These are phyloP conservation scores for Viola odorata DNA, from an alignment of 345 rosid genomes.

Conservation along the genomic window DNA sequence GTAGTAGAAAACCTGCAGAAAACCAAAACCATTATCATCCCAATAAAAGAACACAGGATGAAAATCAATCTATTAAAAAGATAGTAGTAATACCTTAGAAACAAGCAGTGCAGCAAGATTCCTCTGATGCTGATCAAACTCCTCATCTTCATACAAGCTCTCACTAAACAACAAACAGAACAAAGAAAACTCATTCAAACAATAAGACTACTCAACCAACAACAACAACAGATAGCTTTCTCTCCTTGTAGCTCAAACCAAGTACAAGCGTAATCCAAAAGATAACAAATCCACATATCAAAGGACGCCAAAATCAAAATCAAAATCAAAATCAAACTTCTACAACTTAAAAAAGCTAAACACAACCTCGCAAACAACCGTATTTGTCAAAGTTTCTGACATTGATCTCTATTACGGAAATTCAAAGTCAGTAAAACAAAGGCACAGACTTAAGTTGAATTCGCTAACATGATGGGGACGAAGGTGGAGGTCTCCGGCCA, in stretches of 20 bases:
- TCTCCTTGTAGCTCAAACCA: background rate
- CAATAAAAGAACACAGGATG: background rate
- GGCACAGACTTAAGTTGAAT: too few relatives aligned
- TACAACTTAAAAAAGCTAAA: too few relatives aligned
- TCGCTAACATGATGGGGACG: conserved; percentile 75
- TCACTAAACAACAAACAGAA: conserved; percentile 49
- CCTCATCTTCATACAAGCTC: conserved; percentile 95
- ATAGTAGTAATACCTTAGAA: conserved; percentile 55
- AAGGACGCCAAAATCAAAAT: too few relatives aligned
- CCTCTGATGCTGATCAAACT: conserved; percentile 85
- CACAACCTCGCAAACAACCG: too few relatives aligned
- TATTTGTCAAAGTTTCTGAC: background rate
- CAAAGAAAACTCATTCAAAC: background rate
- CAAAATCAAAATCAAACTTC: background rate
- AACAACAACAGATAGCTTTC: background rate
- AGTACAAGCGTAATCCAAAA: background rate
- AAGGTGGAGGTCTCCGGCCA: conserved; percentile 99
- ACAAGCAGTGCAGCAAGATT: conserved; percentile 89
- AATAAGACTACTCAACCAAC: background rate
- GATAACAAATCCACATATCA: background rate
- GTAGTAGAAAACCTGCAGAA: conserved; percentile 78
- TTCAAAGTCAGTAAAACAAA: background rate
- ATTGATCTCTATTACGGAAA: background rate
- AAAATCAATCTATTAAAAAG: background rate
- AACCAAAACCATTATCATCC: conserved; percentile 4